A percentile compares a stretch with the other conserved stretches of the same genome.
phyloP scores from a whole-genome alignment of 768 basidiomycete genomes.

The Agrocybe chaxingu region DNA sequence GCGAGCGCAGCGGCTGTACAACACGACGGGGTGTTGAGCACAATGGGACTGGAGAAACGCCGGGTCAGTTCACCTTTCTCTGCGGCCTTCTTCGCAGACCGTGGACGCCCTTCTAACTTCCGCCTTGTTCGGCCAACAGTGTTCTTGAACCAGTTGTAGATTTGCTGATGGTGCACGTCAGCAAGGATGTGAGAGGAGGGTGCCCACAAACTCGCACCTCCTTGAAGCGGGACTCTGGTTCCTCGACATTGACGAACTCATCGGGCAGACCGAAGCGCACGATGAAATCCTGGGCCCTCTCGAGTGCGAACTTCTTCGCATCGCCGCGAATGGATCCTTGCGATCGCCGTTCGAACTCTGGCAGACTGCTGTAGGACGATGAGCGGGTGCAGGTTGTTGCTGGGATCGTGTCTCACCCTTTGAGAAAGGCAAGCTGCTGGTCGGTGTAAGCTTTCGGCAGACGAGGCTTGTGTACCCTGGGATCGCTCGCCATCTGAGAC shows the following conservation, averaged over 20 bases:
- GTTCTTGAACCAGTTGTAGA: constrained; percentile 76
- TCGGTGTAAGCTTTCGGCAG: constrained; percentile 64
- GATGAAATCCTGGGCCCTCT: constrained; percentile 61
- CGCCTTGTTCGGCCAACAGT: constrained; percentile 59
- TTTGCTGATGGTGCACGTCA: constrained; percentile 44
- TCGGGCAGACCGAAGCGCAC: constrained; percentile 53
- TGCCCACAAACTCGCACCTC: constrained; percentile 38
- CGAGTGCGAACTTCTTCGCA: constrained; percentile 67
- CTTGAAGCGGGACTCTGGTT: constrained; percentile 57
- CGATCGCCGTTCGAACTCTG: constrained; percentile 58
- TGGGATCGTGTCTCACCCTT: constrained; percentile 30
- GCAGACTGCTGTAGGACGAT: constrained; percentile 33
- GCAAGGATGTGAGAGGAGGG: not conserved
- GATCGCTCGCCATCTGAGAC: constrained; percentile 47
- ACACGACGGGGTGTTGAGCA: not conserved
- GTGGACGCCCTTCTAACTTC: constrained; percentile 52
- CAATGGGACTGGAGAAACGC: constrained; percentile 1
- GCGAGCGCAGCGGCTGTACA: constrained; percentile 15
- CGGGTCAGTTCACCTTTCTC: constrained; percentile 42
- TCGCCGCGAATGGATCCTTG: constrained; percentile 61
- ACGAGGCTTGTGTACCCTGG: constrained; percentile 64
- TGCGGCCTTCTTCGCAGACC: constrained; percentile 46
- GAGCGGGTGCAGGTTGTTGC: not conserved
- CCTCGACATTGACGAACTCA: constrained; percentile 52
- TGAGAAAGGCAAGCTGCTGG: constrained; percentile 58